Percentiles rank a stretch among this genome's conserved stretches.
Conservation (phyloP, 1,284 basidiomycete genomes). For the Marasmius fiardii region DNA sequence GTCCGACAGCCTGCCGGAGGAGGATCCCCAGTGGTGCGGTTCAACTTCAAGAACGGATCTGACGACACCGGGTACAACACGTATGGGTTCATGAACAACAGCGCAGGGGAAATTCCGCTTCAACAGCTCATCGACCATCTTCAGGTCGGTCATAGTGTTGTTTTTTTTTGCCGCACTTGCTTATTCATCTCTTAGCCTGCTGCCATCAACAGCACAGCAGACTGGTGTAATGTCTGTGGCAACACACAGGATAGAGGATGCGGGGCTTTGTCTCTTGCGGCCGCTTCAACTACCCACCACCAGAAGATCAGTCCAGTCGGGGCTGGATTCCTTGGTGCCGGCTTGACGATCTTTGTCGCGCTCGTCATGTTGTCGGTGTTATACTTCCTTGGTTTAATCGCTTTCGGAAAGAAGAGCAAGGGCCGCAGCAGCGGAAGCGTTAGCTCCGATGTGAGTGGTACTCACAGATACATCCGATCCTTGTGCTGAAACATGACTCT, state of each 20-base stretch:
- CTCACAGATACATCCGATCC: too few relatives aligned
- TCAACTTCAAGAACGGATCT: conserved; percentile 83
- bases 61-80: conserved; percentile 45
- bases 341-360: conserved; percentile 46
- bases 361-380: conserved; percentile 37
- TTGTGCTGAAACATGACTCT: too few relatives aligned
- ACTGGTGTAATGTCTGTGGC: conserved; percentile 58
- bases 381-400: conserved; percentile 38
- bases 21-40: conserved; percentile 54
- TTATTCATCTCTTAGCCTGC: not conserved
- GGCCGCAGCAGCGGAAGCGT: too few relatives aligned
- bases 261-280: conserved; percentile 38
- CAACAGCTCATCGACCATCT: conserved; percentile 51
- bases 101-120: conserved; percentile 54
- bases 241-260: conserved; percentile 59
- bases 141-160: conserved; percentile 30
- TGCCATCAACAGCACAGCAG: conserved; percentile 43
- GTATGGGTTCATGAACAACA: conserved; percentile 61
- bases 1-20: conserved; percentile 49
- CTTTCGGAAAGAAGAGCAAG: too few relatives aligned
- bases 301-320: conserved; percentile 50
- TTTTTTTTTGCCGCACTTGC: not conserved
- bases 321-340: conserved; percentile 65
- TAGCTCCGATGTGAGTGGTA: too few relatives aligned
- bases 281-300: conserved; percentile 24